Conservation (phyloP, 2,329 filamentous ascomycete genomes). For the Botrytis deweyae region DNA sequence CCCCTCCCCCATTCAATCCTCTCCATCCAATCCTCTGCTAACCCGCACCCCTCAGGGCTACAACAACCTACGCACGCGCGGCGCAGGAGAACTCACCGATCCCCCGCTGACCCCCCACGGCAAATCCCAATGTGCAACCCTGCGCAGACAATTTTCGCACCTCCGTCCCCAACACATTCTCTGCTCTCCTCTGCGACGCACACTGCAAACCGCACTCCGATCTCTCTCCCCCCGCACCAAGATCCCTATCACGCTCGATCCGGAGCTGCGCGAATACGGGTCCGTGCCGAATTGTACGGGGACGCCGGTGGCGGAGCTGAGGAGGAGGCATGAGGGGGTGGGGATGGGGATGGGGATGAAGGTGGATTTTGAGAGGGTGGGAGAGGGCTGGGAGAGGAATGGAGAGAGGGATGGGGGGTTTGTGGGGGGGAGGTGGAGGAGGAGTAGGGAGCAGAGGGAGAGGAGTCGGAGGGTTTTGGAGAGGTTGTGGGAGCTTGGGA, state of each 20-base stretch:
- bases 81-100: not conserved
- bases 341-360: too few species aligned
- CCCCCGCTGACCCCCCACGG: not conserved
- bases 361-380: not conserved
- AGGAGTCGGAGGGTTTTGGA: not conserved
- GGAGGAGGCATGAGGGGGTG: not conserved
- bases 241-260: not conserved
- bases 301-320: not conserved
- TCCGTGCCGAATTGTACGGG: not conserved
- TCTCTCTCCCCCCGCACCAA: not conserved
- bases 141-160: not conserved
- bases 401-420: not conserved
- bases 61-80: not conserved
- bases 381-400: not conserved
- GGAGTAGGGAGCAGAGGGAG: not conserved
- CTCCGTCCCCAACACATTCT: not conserved
- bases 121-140: not conserved
- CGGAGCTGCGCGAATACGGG: not conserved
- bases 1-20: too few species aligned
- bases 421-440: not conserved
- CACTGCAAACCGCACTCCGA: not conserved
- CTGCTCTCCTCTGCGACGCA: not conserved
- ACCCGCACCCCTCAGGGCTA: not conserved
- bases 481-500: not conserved
- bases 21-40: not conserved